Percentiles rank a stretch among this genome's conserved stretches.
phyloP scores from a whole-genome alignment of 2,329 filamentous ascomycete species.

The Penicillium thymicola region DNA sequence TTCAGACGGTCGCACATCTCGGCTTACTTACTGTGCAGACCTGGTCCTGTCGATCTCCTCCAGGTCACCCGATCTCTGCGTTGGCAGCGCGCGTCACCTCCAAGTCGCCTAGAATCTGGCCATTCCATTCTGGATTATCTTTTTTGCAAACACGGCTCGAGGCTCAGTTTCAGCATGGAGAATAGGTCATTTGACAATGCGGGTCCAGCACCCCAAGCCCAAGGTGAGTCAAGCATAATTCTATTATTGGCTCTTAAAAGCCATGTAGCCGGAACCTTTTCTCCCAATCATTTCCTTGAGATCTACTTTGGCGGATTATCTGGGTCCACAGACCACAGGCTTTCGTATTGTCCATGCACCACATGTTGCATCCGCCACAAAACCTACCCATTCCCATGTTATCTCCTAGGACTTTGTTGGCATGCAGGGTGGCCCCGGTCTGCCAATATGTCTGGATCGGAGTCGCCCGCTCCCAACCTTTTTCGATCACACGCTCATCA shows the following conservation, averaged over 20 bases:
- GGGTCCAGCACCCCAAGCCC: conserved; percentile 19
- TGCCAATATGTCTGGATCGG: conserved; percentile 4
- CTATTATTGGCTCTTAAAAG: conserved; percentile 4
- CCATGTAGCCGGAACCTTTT: conserved; percentile 4
- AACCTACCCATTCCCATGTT: conserved; percentile 11
- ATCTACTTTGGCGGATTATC: conserved; percentile 9
- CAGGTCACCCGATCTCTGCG: conserved; percentile 38
- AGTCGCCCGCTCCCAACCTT: conserved; percentile 25
- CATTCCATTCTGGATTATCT: conserved; percentile 5
- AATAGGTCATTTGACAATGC: conserved; percentile 22
- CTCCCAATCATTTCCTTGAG: conserved; percentile 9
- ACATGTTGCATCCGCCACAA: conserved; percentile 10
- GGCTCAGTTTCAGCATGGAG: conserved; percentile 14
- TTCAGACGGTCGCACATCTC: conserved; percentile 10
- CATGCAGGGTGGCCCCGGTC: conserved; percentile 1
- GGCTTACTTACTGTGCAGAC: conserved; percentile 20
- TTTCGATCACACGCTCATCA: conserved; percentile 35
- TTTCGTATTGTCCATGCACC: conserved; percentile 12
- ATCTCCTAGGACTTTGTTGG: neutral
- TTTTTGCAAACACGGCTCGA: neutral
- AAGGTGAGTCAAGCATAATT: conserved; percentile 14
- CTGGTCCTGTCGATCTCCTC: conserved; percentile 29
- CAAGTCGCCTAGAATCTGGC: conserved; percentile 1
- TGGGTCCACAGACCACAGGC: neutral
- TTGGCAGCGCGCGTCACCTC: conserved; percentile 30